Evolutionary conservation across 2,329 filamentous ascomycete genomes (phyloP), one percentile per base, ranked within the genome.

Genomic region (Ophiocordyceps camponoti-saundersi): DNA sequence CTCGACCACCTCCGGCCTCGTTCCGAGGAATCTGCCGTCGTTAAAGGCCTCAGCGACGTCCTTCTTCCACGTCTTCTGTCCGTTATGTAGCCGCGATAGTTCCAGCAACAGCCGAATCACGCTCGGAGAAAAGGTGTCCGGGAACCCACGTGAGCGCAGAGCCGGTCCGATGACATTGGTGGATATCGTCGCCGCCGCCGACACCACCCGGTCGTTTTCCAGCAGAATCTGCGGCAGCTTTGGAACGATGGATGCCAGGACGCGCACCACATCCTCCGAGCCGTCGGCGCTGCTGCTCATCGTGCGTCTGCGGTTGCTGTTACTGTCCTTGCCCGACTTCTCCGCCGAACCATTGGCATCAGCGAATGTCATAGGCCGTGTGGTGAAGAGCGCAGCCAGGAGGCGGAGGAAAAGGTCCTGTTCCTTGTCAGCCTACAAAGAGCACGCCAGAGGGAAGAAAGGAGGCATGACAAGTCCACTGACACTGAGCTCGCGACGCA

Each of bases 41-140:
- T 94, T 92, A 66, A 96, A 95, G 1, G 88, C 88, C 59, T 96
- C 92, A 0, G 78, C 73, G 1, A 96, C 73, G 55, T 98, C 93
- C 61, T 89, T 95, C 65, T 84, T 94, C 87, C 90, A 95, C 1
- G 79, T 72, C 62, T 94, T 95, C 50, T 90, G 83, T 47, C 84
- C 83, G 53, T 83, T 84, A 3, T 84, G 77, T 26, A 95, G 71
- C 53, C 80, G 80, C 1, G 83, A 78, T 47, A 96, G 73, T 52
- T 90, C 80, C 47, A 82, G 80, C 2, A 96, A 65, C 15, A 98
- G 72, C 15, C 73, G 70, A 46, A 98, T 66, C 8, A 83, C 78
- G 49, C 73, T 80, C 49, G 73, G 72, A 13, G 82, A 83, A 7
- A 96, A 73, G 22, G 87, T 94, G 22, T 88, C 82, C 0, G 92